Conservation (phyloP, 805 yeast genomes). For the Phaffomyces antillensis region DNA sequence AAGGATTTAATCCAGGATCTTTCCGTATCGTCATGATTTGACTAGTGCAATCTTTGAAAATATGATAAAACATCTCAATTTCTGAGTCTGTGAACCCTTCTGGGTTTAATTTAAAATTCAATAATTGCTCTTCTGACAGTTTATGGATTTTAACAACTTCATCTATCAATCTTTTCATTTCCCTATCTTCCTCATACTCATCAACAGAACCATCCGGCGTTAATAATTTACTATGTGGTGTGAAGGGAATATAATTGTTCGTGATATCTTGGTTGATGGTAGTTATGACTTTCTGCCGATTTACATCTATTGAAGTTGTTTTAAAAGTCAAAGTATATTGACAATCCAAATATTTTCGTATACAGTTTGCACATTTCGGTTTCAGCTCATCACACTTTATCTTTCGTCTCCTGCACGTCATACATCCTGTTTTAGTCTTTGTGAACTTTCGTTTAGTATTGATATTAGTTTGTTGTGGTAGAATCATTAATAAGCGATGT, state of each 20-base stretch:
- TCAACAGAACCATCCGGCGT: not conserved
- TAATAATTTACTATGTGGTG: not conserved
- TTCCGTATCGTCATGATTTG: not conserved
- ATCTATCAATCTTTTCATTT: not conserved
- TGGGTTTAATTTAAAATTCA: not conserved
- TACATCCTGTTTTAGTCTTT: conserved; percentile 17
- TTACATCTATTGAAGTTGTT: not conserved
- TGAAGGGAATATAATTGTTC: not conserved
- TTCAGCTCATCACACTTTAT: conserved; percentile 22
- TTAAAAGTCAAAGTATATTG: not conserved
- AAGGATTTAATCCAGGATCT: not conserved
- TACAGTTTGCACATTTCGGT: conserved; percentile 17
- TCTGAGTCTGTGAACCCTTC: not conserved
- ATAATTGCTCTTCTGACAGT: not conserved
- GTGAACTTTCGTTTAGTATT: not conserved
- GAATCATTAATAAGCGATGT: not conserved
- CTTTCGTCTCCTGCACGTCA: conserved; percentile 20
- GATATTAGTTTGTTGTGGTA: not conserved
- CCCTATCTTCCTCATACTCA: not conserved
- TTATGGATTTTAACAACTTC: not conserved
- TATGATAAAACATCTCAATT: not conserved
- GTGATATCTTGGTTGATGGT: not conserved
- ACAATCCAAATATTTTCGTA: conserved; percentile 2
- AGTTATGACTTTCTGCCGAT: not conserved
- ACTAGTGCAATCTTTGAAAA: not conserved